Evolutionary conservation across 2,329 filamentous ascomycete species (phyloP).

Genomic region (Teratosphaeriaceae sp.): DNA sequence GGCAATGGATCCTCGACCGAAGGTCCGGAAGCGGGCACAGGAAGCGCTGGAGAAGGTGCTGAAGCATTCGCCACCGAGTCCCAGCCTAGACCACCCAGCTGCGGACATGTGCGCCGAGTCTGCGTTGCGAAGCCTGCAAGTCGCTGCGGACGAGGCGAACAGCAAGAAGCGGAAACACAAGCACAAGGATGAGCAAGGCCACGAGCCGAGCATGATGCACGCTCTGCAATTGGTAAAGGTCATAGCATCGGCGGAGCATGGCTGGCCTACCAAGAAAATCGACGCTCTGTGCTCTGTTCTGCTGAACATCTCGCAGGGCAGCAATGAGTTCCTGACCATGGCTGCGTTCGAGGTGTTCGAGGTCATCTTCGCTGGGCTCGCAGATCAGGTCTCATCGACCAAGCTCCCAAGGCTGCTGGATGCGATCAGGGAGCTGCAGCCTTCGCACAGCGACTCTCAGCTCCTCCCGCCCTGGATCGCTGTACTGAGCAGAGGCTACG

Average conservation of each 20-base stretch:
- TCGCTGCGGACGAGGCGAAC: slow-evolving; percentile 63
- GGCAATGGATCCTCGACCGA: slow-evolving; percentile 79
- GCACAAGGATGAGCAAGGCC: slow-evolving; percentile 55
- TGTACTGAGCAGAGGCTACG: slow-evolving; percentile 87
- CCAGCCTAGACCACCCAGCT: slow-evolving; percentile 87
- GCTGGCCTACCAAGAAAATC: slow-evolving; percentile 95
- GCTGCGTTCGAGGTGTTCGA: slow-evolving; percentile 96
- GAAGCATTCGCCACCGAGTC: slow-evolving; percentile 79
- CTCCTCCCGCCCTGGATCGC: slow-evolving; percentile 95
- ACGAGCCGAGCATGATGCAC: slow-evolving; percentile 71
- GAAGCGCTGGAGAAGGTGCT: slow-evolving; percentile 81
- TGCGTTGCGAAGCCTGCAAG: slow-evolving; percentile 70
- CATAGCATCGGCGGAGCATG: slow-evolving; percentile 76
- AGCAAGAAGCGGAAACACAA: slow-evolving; percentile 60
- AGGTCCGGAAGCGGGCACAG: slow-evolving; percentile 88
- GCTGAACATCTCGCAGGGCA: slow-evolving; percentile 79
- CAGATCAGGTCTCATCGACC: slow-evolving; percentile 75
- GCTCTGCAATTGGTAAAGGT: slow-evolving; percentile 88
- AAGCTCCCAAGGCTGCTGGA: slow-evolving; percentile 87
- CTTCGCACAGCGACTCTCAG: slow-evolving; percentile 88
- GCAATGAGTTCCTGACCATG: slow-evolving; percentile 94
- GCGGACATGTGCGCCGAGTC: slow-evolving; percentile 95
- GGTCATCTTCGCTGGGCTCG: slow-evolving; percentile 89
- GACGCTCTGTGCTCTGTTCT: slow-evolving; percentile 85
- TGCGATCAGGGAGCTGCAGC: slow-evolving; percentile 85